Evolutionary conservation across 2,329 filamentous ascomycete species (phyloP).

Genomic region (Alternaria triticimaculans): DNA sequence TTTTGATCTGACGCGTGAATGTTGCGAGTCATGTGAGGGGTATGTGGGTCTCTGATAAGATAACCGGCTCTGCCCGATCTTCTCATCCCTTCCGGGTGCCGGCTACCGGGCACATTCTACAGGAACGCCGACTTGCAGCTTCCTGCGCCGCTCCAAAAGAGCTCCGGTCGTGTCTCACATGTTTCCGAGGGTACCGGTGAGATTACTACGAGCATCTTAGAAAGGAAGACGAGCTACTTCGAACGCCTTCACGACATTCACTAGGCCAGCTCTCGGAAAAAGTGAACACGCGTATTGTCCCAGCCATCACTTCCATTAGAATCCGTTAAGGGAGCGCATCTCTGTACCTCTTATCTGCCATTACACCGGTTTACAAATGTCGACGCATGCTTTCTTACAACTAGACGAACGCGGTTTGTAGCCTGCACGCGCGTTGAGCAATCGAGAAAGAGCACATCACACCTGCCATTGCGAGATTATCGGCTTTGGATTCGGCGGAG

Average conservation of each 20-base stretch:
- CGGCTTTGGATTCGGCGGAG: too few relatives aligned
- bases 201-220: not conserved
- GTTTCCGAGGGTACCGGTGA: not conserved
- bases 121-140: not conserved
- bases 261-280: not conserved
- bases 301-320: not conserved
- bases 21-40: constrained; percentile 12
- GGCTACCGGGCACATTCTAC: not conserved
- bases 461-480: too few relatives aligned
- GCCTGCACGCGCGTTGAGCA: too few relatives aligned
- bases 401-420: too few relatives aligned
- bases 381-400: too few relatives aligned
- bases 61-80: not conserved
- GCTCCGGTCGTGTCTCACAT: not conserved
- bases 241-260: not conserved
- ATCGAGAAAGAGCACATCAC: too few relatives aligned
- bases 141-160: not conserved
- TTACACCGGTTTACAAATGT: too few relatives aligned
- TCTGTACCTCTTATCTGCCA: not conserved
- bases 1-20: constrained; percentile 15
- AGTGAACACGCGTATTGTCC: not conserved
- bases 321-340: not conserved
- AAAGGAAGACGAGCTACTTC: not conserved
- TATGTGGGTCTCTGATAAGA: not conserved
- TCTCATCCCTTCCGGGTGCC: not conserved